These are phyloP conservation scores for Leccinum subrobustum DNA, from an alignment of 1,284 basidiomycete genomes.

Conservation along the genomic window DNA sequence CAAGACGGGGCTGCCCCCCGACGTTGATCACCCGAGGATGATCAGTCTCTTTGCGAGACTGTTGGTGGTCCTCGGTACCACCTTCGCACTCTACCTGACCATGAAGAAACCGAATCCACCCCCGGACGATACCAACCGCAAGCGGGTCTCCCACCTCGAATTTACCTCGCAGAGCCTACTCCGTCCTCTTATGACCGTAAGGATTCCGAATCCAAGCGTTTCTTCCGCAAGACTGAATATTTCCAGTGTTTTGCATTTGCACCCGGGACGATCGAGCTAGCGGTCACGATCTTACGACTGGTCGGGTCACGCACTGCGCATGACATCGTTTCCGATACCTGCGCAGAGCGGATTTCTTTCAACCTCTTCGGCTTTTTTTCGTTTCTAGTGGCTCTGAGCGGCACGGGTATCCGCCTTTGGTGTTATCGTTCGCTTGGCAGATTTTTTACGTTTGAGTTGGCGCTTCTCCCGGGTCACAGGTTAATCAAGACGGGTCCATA, in stretches of 20 bases:
- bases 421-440: slow-evolving; percentile 20
- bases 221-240: neutral
- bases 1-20: neutral
- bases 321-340: neutral
- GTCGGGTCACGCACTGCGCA: neutral
- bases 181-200: neutral
- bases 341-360: neutral
- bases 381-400: neutral
- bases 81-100: neutral
- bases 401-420: neutral
- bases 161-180: neutral
- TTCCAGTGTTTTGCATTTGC: neutral
- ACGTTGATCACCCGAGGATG: neutral
- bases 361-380: neutral
- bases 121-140: neutral
- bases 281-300: too few relatives aligned
- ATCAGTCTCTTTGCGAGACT: neutral
- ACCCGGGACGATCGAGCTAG: neutral
- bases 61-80: neutral
- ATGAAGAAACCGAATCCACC: neutral
- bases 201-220: neutral
- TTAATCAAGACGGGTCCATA: slow-evolving; percentile 29
- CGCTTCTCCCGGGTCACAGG: slow-evolving; percentile 15
- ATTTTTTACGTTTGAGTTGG: slow-evolving; percentile 27
- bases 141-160: neutral